These are phyloP conservation scores for Crinitomyces ghanaensis DNA, from an alignment of 805 yeast genomes.

Conservation along the genomic window DNA sequence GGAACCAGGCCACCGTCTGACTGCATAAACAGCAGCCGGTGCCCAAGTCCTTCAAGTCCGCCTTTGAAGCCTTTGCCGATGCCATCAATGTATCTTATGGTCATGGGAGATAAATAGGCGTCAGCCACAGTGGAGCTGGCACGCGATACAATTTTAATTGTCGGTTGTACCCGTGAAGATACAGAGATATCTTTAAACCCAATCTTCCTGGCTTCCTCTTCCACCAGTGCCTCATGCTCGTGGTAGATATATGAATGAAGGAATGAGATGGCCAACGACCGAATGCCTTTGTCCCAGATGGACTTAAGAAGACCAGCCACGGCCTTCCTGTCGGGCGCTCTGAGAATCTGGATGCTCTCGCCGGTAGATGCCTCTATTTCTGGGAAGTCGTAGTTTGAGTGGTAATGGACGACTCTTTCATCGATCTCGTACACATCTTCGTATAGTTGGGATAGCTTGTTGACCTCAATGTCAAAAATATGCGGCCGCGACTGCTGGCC, in stretches of 20 bases:
- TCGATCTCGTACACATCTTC: constrained; percentile 72
- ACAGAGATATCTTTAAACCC: constrained; percentile 64
- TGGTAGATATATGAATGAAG: constrained; percentile 66
- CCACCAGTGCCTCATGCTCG: constrained; percentile 52
- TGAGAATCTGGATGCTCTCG: constrained; percentile 49
- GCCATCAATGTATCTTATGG: constrained; percentile 48
- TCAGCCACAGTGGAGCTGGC: constrained; percentile 73
- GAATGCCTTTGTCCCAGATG: constrained; percentile 46
- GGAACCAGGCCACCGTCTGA: constrained; percentile 93
- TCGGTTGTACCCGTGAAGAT: constrained; percentile 60
- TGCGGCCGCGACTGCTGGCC: constrained; percentile 91
- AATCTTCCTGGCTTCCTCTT: constrained; percentile 44
- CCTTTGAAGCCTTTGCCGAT: constrained; percentile 52
- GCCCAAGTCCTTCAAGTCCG: constrained; percentile 32
- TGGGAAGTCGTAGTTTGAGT: no score
- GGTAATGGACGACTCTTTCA: constrained; percentile 85
- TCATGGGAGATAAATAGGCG: constrained; percentile 74
- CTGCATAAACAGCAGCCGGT: constrained; percentile 61
- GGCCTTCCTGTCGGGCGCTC: constrained; percentile 36
- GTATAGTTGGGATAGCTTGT: constrained; percentile 60
- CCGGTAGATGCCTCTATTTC: constrained; percentile 69
- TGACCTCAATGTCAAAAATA: constrained; percentile 72
- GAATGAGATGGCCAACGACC: constrained; percentile 60
- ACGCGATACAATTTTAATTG: constrained; percentile 66
- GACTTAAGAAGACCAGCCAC: constrained; percentile 33